Evolutionary conservation across 1,139 yeast species (phyloP), one percentile per base, ranked within the genome.

Genomic region (Blastobotrys aristatus): DNA sequence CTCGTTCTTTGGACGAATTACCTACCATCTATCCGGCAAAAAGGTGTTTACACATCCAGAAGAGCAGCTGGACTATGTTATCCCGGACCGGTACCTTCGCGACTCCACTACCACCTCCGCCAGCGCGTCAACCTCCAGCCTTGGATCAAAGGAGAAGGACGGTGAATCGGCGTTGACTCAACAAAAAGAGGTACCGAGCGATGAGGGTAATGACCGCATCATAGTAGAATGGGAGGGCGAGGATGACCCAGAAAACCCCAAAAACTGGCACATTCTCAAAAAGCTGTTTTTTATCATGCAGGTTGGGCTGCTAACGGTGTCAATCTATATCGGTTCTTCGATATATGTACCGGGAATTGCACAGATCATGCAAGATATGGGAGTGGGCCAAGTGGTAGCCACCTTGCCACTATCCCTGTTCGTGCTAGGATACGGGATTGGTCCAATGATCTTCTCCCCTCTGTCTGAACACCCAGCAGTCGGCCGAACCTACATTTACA

Each of bases 251-350:
- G 80, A 75, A 44, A 71, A 79, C 55, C 86, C 87, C 1, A 59
- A 64, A 36, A 81, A 81, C 59, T 81, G 84, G 83, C 67, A 78
- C 0, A 22, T 59, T 0, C 34, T 49, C 10, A 64, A 66, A 43
- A 79, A 76, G 57, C 44, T 64, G 0, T 44, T 74, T 17, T 68
- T 77, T 37, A 63, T 72, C 1, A 16, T 70, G 7, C 65, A 72
- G 49, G 66, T 77, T 29, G 69, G 73, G 44, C 47, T 76, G 35
- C 66, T 80, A 48, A 77, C 84, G 1, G 62, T 71, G 3, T 67
- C 76, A 3, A 80, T 79, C 2, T 81, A 81, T 56, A 75, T 79
- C 73, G 83, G 80, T 4, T 72, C 84, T 0, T 79, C 85, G 1
- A 74, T 79, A 22, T 79, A 76, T 55, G 74, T 84, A 0, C 84